These are phyloP conservation scores for Sugiyamaella mastotermitis DNA, from an alignment of 805 yeast genomes.

Conservation along the genomic window DNA sequence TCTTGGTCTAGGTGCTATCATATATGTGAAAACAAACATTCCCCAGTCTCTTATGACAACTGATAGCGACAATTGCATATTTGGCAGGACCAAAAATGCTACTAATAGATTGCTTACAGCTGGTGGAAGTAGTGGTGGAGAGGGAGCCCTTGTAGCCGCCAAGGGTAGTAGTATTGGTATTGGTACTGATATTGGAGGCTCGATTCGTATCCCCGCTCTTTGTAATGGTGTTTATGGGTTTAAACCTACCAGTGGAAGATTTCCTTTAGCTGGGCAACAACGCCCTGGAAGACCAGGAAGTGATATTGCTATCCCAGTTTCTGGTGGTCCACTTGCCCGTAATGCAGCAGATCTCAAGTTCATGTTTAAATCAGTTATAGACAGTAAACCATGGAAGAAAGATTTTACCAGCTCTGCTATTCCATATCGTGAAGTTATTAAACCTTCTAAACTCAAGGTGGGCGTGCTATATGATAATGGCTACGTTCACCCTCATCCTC, in stretches of 20 bases:
- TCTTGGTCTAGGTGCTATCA: constrained; percentile 44
- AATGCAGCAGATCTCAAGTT: constrained; percentile 59
- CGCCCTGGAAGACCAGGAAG: constrained; percentile 43
- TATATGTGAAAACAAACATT: constrained; percentile 47
- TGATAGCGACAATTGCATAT: constrained; percentile 41
- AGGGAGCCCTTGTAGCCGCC: constrained; percentile 41
- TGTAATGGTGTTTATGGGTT: constrained; percentile 44
- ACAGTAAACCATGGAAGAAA: constrained; percentile 17
- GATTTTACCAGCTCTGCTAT: constrained; percentile 16
- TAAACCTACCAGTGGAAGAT: constrained; percentile 38
- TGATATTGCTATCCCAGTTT: constrained; percentile 34
- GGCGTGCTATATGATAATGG: constrained; percentile 32
- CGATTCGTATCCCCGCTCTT: constrained; percentile 44
- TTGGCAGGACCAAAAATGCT: constrained; percentile 44
- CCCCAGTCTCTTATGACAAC: constrained; percentile 47
- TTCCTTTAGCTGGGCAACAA: constrained; percentile 36
- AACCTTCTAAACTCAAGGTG: constrained; percentile 1
- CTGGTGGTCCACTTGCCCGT: constrained; percentile 63
- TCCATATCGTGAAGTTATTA: constrained; percentile 23
- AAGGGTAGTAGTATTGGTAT: constrained; percentile 45
- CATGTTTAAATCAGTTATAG: constrained; percentile 44
- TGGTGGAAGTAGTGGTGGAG: constrained; percentile 40
- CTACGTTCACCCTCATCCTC: constrained; percentile 38
- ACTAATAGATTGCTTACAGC: constrained; percentile 28
- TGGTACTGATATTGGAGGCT: constrained; percentile 53